These are phyloP conservation scores for Solanum hybrid DNA, from an alignment of 305 asterid genomes.

Conservation along the genomic window DNA sequence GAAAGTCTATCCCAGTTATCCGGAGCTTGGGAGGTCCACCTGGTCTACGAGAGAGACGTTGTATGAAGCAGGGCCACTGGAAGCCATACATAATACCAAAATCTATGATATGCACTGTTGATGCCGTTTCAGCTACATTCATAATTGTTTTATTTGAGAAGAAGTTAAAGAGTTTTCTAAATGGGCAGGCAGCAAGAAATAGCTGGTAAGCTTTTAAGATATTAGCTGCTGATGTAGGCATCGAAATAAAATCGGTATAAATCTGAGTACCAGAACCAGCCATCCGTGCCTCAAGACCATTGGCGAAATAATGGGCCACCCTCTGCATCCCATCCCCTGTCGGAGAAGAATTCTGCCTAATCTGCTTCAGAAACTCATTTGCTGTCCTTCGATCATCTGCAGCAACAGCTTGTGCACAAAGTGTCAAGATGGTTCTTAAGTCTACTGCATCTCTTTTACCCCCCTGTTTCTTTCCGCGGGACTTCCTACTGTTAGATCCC, in stretches of 20 bases:
- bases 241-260: constrained; percentile 33
- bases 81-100: constrained; percentile 76
- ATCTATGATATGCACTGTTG: constrained; percentile 69
- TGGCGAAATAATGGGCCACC: constrained; percentile 63
- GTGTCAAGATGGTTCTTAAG: constrained; percentile 64
- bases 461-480: constrained; percentile 49
- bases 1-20: constrained; percentile 76
- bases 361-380: constrained; percentile 60
- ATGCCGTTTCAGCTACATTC: constrained; percentile 42
- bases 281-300: constrained; percentile 92
- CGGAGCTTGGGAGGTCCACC: constrained; percentile 85
- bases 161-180: constrained; percentile 63
- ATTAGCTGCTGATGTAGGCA: constrained; percentile 64
- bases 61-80: constrained; percentile 84
- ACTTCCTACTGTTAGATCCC: constrained; percentile 41
- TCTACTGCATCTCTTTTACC: constrained; percentile 53
- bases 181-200: constrained; percentile 75
- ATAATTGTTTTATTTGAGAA: constrained; percentile 61
- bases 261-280: constrained; percentile 82
- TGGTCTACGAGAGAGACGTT: constrained; percentile 48
- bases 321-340: constrained; percentile 81
- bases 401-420: constrained; percentile 84
- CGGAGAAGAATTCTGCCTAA: constrained; percentile 55
- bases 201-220: constrained; percentile 78
- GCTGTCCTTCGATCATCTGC: constrained; percentile 63